These are phyloP conservation scores for Parachaetomium inaequale DNA, from an alignment of 495 filamentous ascomycete genomes.

Conservation along the genomic window DNA sequence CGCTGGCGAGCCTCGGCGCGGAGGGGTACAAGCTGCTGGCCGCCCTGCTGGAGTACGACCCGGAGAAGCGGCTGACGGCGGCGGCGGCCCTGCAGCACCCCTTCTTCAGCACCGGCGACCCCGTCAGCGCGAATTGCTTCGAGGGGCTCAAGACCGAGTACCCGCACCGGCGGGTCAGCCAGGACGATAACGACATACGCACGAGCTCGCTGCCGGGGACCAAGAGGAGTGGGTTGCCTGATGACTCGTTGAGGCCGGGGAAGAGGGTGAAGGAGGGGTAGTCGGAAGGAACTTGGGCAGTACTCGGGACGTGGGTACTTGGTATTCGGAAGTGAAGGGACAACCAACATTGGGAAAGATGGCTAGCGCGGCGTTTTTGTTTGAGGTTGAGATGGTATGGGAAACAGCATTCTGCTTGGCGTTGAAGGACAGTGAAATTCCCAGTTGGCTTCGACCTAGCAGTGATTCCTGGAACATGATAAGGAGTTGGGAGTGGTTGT, in stretches of 20 bases:
- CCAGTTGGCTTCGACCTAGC: no score
- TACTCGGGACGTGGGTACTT: not conserved
- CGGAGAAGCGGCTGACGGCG: constrained; percentile 80
- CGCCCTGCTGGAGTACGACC: constrained; percentile 87
- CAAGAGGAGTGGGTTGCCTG: constrained; percentile 82
- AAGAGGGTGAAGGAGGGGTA: constrained; percentile 64
- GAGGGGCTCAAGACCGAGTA: constrained; percentile 84
- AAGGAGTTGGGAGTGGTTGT: no score
- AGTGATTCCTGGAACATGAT: no score
- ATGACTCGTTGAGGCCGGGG: constrained; percentile 67
- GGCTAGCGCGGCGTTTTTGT: not conserved
- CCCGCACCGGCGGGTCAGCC: constrained; percentile 81
- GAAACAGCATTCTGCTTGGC: no score
- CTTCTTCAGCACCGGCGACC: constrained; percentile 70
- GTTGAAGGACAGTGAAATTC: no score
- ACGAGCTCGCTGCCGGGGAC: constrained; percentile 85
- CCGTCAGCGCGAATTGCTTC: constrained; percentile 77
- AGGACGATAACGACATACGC: constrained; percentile 92
- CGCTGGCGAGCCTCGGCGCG: constrained; percentile 56
- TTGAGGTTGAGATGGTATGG: no score
- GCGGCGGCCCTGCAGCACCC: constrained; percentile 79
- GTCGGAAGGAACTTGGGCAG: not conserved
- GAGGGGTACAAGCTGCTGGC: constrained; percentile 79
- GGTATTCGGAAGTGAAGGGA: no score
- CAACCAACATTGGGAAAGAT: no score